These are phyloP conservation scores for Oryza officinalis DNA, from an alignment of 176 grass and related monocot species.

Conservation along the genomic window DNA sequence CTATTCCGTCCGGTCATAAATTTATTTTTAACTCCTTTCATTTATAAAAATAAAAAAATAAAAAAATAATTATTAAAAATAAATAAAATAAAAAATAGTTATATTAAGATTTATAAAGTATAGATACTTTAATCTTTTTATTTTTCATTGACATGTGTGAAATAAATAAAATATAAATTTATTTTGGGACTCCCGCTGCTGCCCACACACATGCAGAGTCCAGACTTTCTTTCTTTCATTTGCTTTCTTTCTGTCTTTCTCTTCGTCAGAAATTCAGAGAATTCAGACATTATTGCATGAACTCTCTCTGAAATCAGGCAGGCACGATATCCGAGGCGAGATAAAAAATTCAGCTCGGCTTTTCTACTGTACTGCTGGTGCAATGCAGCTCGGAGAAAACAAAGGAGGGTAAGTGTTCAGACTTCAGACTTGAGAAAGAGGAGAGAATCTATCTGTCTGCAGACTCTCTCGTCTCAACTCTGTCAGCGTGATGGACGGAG, in stretches of 20 bases:
- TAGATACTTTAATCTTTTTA: too few relatives aligned
- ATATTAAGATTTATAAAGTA: too few relatives aligned
- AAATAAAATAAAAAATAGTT: too few relatives aligned
- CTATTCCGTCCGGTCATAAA: too few relatives aligned
- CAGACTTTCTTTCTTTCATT: not conserved
- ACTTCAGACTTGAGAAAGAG: not conserved
- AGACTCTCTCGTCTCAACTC: not conserved
- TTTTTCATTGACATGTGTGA: too few relatives aligned
- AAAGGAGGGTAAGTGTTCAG: too few relatives aligned
- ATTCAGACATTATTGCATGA: too few relatives aligned
- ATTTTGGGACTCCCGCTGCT: not conserved
- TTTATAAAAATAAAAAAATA: too few relatives aligned
- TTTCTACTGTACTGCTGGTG: not conserved
- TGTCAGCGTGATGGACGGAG: constrained; percentile 33
- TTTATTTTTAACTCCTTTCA: too few relatives aligned
- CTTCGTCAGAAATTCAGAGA: not conserved
- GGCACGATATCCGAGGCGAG: not conserved
- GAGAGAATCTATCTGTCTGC: constrained; percentile 31
- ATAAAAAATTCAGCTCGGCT: not conserved
- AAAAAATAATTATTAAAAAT: too few relatives aligned
- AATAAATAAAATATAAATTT: too few relatives aligned
- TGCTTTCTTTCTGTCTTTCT: too few relatives aligned
- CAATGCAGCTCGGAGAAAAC: not conserved
- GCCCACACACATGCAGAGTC: not conserved
- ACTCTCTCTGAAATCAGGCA: not conserved